Evolutionary conservation across 2,329 filamentous ascomycete genomes (phyloP).

Genomic region (Metarhizium humberi): DNA sequence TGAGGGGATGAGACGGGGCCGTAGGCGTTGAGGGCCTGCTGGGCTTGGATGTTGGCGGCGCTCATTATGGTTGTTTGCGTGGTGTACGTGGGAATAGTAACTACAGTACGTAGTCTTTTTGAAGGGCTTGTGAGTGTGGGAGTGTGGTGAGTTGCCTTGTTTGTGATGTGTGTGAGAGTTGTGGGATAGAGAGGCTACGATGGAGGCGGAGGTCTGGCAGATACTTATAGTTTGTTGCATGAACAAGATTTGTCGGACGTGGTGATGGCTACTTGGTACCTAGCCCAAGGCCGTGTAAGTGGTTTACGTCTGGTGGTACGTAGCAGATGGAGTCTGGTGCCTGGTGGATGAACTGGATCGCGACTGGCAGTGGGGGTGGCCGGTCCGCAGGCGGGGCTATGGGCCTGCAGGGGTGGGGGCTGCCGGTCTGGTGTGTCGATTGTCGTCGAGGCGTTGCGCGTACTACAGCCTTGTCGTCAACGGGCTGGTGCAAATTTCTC

Average conservation of each 20-base stretch:
- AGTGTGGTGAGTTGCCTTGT: neutral
- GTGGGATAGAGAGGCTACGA: neutral
- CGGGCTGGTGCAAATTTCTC: too few species aligned
- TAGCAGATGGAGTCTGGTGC: too few species aligned
- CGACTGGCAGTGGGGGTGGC: too few species aligned
- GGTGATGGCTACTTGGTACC: neutral
- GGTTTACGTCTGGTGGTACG: too few species aligned
- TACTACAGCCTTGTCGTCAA: too few species aligned
- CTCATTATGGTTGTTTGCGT: neutral
- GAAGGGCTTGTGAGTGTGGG: neutral
- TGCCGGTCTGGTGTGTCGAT: too few species aligned
- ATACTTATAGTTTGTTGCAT: neutral
- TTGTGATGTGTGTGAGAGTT: neutral
- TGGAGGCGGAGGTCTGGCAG: neutral
- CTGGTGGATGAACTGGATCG: too few species aligned
- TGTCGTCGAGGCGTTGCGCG: too few species aligned
- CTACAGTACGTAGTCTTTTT: neutral
- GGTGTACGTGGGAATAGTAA: neutral
- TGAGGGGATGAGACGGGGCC: constrained; percentile 7
- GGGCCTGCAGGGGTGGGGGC: too few species aligned
- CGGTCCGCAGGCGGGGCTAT: too few species aligned
- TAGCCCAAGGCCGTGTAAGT: too few species aligned
- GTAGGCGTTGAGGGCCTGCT: constrained; percentile 8
- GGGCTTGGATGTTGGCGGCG: neutral
- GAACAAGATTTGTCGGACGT: neutral